Base-by-base conservation (phyloP, 176 grass and related monocot genomes). In the Musa itinerans region DNA sequence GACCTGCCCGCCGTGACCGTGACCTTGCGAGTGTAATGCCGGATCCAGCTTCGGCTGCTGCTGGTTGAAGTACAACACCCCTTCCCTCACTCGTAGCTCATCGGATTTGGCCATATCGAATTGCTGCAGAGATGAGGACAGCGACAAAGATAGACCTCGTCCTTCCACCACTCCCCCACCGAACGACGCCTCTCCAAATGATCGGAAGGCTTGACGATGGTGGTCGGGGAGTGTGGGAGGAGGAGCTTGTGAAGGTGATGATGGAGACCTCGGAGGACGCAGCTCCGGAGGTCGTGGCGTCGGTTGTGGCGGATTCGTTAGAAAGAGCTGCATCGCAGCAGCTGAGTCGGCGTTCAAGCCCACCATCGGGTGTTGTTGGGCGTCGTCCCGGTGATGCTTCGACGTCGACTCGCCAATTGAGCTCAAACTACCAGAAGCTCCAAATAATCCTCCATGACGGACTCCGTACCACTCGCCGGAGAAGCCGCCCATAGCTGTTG, bases 91-190 rank as follows among this genome's bases (percentile, higher is more conserved):
- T n/a, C 89, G 76, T 20, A 99, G 77, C 72, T 99, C 91, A 63
- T 99, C 91, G 12, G 86, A 84, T 81, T 99, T 94, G 23, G 84
- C 80, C 91, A 94, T 89, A 78, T 99, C 90, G 23, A 94, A 87
- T 59, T 94, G 96, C 77, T 95, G 96, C 57, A 95, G 74, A 50
- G 88, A 91, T 50, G 90, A 83, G 17, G 94, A 98, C 0, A 98
- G 87, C 7, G 96, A 99, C 2, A 99, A 78, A 7, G 96, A 95
- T 12, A 99, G 86, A 0, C 91, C 89, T 73, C 95, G 91, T 13
- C 91, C 91, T 80, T 99, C 96, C 59, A 89, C 83, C 25, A 87
- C 79, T 5, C 86, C 81, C 29, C 68, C 85, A 9, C 26, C 80
- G 80, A 10, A 50, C 72, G 73, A 73, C n/a, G 68, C 52, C 84